A percentile compares a stretch with the other conserved stretches of the same genome.
Evolutionary conservation across 1,284 basidiomycete genomes (phyloP).

Genomic region (Cryptococcus sp.): DNA sequence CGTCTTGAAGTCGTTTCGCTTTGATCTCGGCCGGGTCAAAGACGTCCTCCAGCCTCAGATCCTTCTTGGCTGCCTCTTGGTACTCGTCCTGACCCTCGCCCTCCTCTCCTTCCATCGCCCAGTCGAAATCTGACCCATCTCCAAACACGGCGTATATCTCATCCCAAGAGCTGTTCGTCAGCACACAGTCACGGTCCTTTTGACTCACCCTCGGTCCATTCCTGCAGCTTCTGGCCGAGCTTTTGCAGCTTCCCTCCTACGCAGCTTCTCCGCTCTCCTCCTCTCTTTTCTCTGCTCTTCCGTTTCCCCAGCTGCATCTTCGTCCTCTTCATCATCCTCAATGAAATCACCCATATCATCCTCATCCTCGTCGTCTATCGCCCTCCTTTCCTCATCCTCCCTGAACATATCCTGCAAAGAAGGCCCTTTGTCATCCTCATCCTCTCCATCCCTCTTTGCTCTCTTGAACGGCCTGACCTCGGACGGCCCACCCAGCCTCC

Average conservation of each 20-base stretch:
- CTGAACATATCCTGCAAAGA: constrained; percentile 42
- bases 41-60: constrained; percentile 86
- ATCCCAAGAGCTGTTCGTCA: constrained; percentile 72
- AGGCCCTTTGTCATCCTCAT: constrained; percentile 46
- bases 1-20: constrained; percentile 83
- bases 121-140: constrained; percentile 93
- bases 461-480: constrained; percentile 32
- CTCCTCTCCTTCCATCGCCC: constrained; percentile 75
- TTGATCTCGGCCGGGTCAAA: constrained; percentile 98
- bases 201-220: constrained; percentile 73
- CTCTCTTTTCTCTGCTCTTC: constrained; percentile 65
- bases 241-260: constrained; percentile 61
- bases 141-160: constrained; percentile 97
- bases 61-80: constrained; percentile 57
- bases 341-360: constrained; percentile 76
- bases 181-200: not conserved
- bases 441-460: constrained; percentile 38
- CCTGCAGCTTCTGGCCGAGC: constrained; percentile 71
- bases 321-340: constrained; percentile 66
- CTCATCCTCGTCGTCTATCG: constrained; percentile 47
- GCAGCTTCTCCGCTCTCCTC: constrained; percentile 63
- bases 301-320: constrained; percentile 58
- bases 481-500: constrained; percentile 49
- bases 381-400: constrained; percentile 37
- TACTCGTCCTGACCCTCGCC: constrained; percentile 62